phyloP scores from a whole-genome alignment of 2,329 filamentous ascomycete genomes.

The Aureobasidium subglaciale region DNA sequence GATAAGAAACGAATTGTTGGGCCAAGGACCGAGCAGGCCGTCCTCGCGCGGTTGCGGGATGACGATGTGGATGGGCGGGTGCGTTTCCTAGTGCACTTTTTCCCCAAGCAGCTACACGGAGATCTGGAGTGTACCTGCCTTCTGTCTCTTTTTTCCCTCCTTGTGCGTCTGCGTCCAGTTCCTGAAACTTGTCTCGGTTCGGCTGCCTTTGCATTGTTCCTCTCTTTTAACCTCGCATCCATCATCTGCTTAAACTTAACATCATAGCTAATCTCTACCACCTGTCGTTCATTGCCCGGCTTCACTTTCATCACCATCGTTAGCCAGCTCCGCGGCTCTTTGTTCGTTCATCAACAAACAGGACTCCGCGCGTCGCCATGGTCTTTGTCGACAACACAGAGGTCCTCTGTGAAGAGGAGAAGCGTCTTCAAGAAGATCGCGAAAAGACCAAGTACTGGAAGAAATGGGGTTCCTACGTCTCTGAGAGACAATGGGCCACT shows the following conservation, averaged over 20 bases:
- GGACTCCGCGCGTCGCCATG: conserved; percentile 47
- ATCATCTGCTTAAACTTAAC: neutral
- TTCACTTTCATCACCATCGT: neutral
- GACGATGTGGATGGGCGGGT: conserved; percentile 7
- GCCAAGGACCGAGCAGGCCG: neutral
- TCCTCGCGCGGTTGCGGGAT: neutral
- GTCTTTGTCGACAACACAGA: conserved; percentile 84
- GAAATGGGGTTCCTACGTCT: conserved; percentile 91
- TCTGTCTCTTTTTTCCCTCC: neutral
- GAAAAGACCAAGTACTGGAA: conserved; percentile 91
- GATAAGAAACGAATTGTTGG: conserved; percentile 11
- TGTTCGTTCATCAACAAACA: neutral
- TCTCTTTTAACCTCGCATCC: conserved; percentile 5
- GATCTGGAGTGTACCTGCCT: neutral
- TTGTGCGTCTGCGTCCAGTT: conserved; percentile 4
- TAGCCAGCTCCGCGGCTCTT: neutral
- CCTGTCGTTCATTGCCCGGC: neutral
- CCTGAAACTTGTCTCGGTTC: conserved; percentile 14
- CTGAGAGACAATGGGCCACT: conserved; percentile 93
- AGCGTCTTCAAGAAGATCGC: conserved; percentile 77
- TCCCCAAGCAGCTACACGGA: too few species aligned
- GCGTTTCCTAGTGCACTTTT: conserved; percentile 9
- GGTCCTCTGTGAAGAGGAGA: conserved; percentile 84
- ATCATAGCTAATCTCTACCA: conserved; percentile 1
- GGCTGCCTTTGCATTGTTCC: conserved; percentile 10